A percentile compares a stretch with the other conserved stretches of the same genome.
These are phyloP conservation scores for Dimocarpus longan DNA, from an alignment of 345 rosid genomes.

Conservation along the genomic window DNA sequence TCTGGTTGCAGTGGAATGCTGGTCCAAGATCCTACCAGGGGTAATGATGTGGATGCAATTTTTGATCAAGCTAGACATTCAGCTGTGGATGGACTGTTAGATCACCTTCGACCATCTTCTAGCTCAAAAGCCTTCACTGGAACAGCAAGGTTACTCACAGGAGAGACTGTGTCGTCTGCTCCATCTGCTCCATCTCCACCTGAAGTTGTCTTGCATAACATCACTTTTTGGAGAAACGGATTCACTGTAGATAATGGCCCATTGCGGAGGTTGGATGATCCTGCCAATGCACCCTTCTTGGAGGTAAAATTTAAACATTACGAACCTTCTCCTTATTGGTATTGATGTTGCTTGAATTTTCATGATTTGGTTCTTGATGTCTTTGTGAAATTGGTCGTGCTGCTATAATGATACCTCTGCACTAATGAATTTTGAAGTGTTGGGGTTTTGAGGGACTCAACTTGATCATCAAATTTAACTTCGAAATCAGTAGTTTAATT, in stretches of 20 bases:
- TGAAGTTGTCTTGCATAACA: constrained; percentile 58
- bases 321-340: not conserved
- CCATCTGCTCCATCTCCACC: constrained; percentile 63
- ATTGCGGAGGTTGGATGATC: constrained; percentile 73
- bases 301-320: constrained; percentile 50
- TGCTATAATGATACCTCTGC: not conserved
- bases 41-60: constrained; percentile 62
- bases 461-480: not conserved
- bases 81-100: constrained; percentile 70
- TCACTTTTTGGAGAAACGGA: constrained; percentile 91
- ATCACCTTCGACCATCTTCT: constrained; percentile 45
- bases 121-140: constrained; percentile 77
- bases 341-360: not conserved
- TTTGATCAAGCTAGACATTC: constrained; percentile 66
- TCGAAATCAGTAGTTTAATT: not conserved
- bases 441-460: not conserved
- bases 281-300: constrained; percentile 73
- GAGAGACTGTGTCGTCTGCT: constrained; percentile 63
- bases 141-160: constrained; percentile 68
- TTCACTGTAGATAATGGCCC: constrained; percentile 93
- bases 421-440: not conserved
- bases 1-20: constrained; percentile 73
- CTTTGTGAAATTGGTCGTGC: not conserved
- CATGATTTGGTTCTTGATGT: not conserved
- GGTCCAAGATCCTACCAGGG: constrained; percentile 77